Percentiles rank a stretch among this genome's conserved stretches.
Evolutionary conservation across 495 filamentous ascomycete species (phyloP).

Genomic region (Annulohypoxylon nitens): DNA sequence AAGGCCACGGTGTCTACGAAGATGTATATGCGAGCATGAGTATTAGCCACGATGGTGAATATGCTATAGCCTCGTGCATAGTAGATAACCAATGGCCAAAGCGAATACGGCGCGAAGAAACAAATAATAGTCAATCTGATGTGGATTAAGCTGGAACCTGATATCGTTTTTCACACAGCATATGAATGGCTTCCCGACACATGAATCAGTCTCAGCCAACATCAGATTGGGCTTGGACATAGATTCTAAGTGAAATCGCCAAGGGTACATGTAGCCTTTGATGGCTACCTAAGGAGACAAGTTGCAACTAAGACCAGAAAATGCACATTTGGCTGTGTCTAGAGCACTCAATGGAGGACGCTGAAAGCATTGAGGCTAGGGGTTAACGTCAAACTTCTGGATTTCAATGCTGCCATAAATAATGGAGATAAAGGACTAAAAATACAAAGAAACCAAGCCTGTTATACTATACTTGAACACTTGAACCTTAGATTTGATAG

Average conservation of each 20-base stretch:
- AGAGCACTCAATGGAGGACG: not conserved
- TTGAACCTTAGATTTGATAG: not conserved
- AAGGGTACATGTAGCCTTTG: no score
- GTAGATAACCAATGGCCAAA: not conserved
- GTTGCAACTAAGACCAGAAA: not conserved
- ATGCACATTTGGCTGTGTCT: not conserved
- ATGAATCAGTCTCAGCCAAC: no score
- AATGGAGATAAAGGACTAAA: not conserved
- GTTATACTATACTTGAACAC: not conserved
- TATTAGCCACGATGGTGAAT: constrained; percentile 57
- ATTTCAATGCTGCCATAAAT: not conserved
- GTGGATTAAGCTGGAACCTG: not conserved
- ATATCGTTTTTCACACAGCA: not conserved
- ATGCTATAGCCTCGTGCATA: constrained; percentile 52
- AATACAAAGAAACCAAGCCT: not conserved
- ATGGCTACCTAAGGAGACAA: no score
- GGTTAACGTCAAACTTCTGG: not conserved
- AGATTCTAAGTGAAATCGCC: no score
- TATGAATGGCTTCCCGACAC: not conserved
- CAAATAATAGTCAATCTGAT: not conserved
- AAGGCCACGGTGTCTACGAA: not conserved
- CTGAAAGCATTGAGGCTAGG: not conserved
- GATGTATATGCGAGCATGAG: constrained; percentile 49
- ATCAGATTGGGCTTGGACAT: no score
- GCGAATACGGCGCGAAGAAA: not conserved